These are phyloP conservation scores for Erodium trifolium DNA, from an alignment of 441 rosid species.

Conservation along the genomic window DNA sequence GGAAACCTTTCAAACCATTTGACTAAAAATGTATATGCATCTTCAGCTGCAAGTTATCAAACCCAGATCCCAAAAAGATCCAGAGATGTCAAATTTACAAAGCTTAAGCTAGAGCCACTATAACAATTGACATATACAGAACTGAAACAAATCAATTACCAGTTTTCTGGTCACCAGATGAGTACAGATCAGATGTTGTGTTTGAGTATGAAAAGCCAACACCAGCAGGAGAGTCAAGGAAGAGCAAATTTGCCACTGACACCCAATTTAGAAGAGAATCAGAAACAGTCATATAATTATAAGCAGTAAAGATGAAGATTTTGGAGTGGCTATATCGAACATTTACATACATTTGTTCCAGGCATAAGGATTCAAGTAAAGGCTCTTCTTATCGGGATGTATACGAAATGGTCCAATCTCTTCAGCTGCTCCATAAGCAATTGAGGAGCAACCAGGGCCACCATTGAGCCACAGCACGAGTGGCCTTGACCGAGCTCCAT, in stretches of 20 bases:
- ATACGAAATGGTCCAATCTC: slow-evolving; percentile 89
- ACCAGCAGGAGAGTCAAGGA: slow-evolving; percentile 96
- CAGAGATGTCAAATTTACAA: slow-evolving; percentile 17
- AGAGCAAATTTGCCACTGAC: slow-evolving; percentile 82
- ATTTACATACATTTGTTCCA: slow-evolving; percentile 63
- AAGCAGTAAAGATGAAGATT: background rate
- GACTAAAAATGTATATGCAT: slow-evolving; percentile 65
- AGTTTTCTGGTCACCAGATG: slow-evolving; percentile 72
- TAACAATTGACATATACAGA: background rate
- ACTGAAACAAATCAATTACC: slow-evolving; percentile 33
- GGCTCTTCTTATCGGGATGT: slow-evolving; percentile 65
- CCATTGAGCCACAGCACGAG: slow-evolving; percentile 92
- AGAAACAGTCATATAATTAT: background rate
- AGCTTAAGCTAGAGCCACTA: slow-evolving; percentile 6
- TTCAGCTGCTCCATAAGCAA: slow-evolving; percentile 81
- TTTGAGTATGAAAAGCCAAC: slow-evolving; percentile 92
- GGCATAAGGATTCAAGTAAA: slow-evolving; percentile 65
- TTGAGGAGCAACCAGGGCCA: slow-evolving; percentile 95
- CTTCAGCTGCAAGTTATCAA: slow-evolving; percentile 58
- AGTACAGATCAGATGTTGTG: slow-evolving; percentile 69
- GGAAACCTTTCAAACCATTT: slow-evolving; percentile 94
- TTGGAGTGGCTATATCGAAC: background rate
- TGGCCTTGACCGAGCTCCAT: slow-evolving; percentile 54
- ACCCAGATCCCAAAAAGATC: slow-evolving; percentile 15
- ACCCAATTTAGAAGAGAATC: slow-evolving; percentile 9